Evolutionary conservation across 2,329 filamentous ascomycete genomes (phyloP), one percentile per base, ranked within the genome.

Genomic region (Pseudovirgaria hyperparasitica): DNA sequence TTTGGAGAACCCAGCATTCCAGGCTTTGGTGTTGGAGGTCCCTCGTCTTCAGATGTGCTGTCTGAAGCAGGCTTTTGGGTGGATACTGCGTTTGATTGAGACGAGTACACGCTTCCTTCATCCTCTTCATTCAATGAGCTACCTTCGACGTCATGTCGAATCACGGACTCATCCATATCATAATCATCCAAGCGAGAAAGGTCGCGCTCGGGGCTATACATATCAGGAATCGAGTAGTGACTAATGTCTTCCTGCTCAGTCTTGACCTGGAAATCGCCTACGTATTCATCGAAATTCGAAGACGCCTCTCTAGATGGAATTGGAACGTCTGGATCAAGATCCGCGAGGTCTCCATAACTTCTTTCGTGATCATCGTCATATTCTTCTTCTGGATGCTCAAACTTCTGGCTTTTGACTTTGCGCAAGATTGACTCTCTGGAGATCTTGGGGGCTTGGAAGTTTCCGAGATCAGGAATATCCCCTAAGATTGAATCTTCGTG

Each of bases 381-480:
- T 6, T 60, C 54, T 12, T 74, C 69, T n/a, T n/a, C n/a, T n/a
- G n/a, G n/a, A n/a, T n/a, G n/a, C n/a, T n/a, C n/a, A 23, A 68
- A 62, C 25, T 59, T 61, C 34, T 53, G 60, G 50, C 52, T 82
- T 48, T 90, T 82, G 29, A 94, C 77, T 35, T 87, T 84, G 28
- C 82, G 76, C 42, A 96, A 63, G 40, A 96, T 96, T 0, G 86
- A 93, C 50, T 96, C 90, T 19, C 87, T 73, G 6, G 87, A 94
- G 46, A 96, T 92, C 29, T 78, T 78, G 8, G 80, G 82, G 9
- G 78, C 58, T 37, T 78, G 65, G 40, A 77, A 78, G 31, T 76
- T 70, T 6, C 52, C 45, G 13, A 47, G 25, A 20, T 50, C 47
- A n/a, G 35, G 42, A 12, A 50, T 46, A 5, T 52, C 48, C 13